These are phyloP conservation scores for Xylaria castorea DNA, from an alignment of 495 filamentous ascomycete genomes.

Conservation along the genomic window DNA sequence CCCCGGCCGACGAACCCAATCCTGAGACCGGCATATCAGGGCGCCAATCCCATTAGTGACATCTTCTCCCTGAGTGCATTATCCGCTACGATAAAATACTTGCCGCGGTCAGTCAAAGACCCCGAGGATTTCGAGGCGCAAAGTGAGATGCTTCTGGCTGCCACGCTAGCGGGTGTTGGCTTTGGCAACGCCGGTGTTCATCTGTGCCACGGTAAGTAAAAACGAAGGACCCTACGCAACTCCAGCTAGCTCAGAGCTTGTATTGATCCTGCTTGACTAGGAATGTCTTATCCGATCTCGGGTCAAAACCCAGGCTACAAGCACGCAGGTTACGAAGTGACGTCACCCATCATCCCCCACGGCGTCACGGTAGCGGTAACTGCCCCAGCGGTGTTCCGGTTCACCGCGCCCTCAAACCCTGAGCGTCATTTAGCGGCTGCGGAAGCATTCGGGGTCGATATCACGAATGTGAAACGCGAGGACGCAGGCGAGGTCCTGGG, in stretches of 20 bases:
- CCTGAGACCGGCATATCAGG: constrained; percentile 91
- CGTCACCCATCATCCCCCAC: constrained; percentile 85
- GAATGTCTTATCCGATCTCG: constrained; percentile 95
- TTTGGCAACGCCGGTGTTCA: constrained; percentile 98
- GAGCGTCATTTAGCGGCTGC: constrained; percentile 89
- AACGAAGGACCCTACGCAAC: background rate
- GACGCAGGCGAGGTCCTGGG: constrained; percentile 85
- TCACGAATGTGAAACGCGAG: constrained; percentile 81
- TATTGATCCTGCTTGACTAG: constrained; percentile 33
- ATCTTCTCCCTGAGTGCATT: constrained; percentile 91
- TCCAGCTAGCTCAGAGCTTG: background rate
- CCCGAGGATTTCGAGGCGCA: constrained; percentile 92
- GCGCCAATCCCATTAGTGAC: constrained; percentile 95
- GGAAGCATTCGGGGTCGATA: constrained; percentile 89
- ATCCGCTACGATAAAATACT: constrained; percentile 81
- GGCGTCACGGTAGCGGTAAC: constrained; percentile 95
- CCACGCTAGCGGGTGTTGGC: constrained; percentile 91
- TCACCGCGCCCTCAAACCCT: constrained; percentile 89
- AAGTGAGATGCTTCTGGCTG: constrained; percentile 91
- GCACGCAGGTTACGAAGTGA: constrained; percentile 81
- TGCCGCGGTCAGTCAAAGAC: constrained; percentile 83
- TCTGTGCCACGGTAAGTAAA: constrained; percentile 78
- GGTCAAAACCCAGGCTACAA: constrained; percentile 90
- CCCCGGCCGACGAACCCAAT: constrained; percentile 91
- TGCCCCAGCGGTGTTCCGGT: constrained; percentile 91